Conservation (phyloP, 169 alveolate species). For the Eimeria sp. region DNA sequence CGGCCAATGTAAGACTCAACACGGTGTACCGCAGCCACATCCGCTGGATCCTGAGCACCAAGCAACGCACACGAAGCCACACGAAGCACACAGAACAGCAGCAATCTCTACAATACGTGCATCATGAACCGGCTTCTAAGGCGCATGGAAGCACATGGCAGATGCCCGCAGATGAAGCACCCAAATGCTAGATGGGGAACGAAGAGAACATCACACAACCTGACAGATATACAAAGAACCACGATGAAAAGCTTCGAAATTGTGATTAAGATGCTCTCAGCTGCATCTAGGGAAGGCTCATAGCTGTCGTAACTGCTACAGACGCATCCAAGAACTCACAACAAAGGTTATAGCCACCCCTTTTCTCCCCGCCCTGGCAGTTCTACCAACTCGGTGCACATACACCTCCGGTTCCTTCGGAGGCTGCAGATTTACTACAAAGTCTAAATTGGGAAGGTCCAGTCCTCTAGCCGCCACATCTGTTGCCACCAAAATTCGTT, state of each 20-base stretch:
- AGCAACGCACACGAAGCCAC: not conserved
- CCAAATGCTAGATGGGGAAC: not conserved
- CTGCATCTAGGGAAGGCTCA: not conserved
- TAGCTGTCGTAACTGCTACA: not conserved
- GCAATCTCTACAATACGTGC: not conserved
- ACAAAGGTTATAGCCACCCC: slow-evolving; percentile 90
- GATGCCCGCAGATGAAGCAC: not conserved
- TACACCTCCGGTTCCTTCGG: slow-evolving; percentile 96
- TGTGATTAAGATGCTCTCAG: not conserved
- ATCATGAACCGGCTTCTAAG: not conserved
- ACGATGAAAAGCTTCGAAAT: not conserved
- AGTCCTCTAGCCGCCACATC: slow-evolving; percentile 99
- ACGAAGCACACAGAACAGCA: not conserved
- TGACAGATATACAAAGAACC: not conserved
- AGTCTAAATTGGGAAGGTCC: slow-evolving; percentile 98
- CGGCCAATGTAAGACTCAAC: slow-evolving; percentile 55
- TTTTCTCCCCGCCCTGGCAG: slow-evolving; percentile 98
- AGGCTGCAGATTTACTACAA: slow-evolving; percentile 97
- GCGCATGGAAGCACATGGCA: not conserved
- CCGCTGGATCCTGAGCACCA: slow-evolving; percentile 34
- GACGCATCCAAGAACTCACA: slow-evolving; percentile 32
- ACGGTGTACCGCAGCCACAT: slow-evolving; percentile 58
- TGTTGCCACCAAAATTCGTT: slow-evolving; percentile 96
- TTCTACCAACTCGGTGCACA: slow-evolving; percentile 99
- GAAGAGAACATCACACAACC: not conserved